Base-by-base conservation (phyloP, 2,329 filamentous ascomycete genomes). In the Colletotrichum agaves region DNA sequence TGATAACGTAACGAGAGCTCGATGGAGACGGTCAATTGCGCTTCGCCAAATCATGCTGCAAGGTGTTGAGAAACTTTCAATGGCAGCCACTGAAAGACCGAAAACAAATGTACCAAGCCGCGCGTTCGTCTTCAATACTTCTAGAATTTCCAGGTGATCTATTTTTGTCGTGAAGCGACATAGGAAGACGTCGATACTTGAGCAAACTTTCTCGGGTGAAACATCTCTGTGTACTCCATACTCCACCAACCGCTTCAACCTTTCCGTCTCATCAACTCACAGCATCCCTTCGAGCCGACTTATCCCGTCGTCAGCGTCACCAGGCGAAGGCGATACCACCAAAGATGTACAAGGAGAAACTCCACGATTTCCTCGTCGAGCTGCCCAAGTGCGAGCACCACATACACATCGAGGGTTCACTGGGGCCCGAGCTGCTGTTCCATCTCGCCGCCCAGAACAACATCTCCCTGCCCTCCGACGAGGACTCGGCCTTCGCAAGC, bases 341-440 rank as follows among this genome's bases (percentile, higher is more conserved):
- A 31, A 61, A 17, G 23, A 90, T 90, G 87, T 90, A 87, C 77
- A 80, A 86, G 73, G 39, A 53, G 39, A n/a, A 17, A 35, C 78
- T 88, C 58, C 88, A 89, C 78, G 76, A 82, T 46, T 88, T 93
- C 75, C 83, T 94, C 41, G 78, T 81, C 58, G 84, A 84, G 35
- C 85, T 94, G 33, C 92, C 92, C 70, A 94, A 94, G 82, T 92
- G 90, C 79, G 92, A 95, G 77, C 92, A 94, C 75, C 92, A 94
- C 79, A 86, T 94, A 61, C 92, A 95, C 76, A 84, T 95, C 37
- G 92, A 94, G 78, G 92, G 92, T 62, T 90, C 90, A 12, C 84
- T 95, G 41, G 88, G 89, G 44, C 91, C 92, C 1, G 80, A 84
- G 62, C 83, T 93, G 43, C 87, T 94, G 69, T 94, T 94, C 81